These are phyloP conservation scores for Trypanosoma mega DNA, from an alignment of 208 protist genomes.

Conservation along the genomic window DNA sequence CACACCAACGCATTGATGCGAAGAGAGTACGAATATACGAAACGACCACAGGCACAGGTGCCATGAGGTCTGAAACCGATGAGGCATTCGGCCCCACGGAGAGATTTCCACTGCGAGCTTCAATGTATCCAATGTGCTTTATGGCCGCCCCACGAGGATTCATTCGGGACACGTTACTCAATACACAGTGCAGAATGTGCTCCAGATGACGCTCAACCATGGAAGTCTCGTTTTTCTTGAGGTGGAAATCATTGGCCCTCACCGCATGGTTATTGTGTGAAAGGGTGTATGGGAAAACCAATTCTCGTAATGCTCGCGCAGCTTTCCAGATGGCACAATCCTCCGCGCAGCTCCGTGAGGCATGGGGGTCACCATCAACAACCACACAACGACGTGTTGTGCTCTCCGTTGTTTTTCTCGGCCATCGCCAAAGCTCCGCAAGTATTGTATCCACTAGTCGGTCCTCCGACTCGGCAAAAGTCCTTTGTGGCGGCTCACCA, in stretches of 20 bases:
- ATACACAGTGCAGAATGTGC: slow-evolving; percentile 35
- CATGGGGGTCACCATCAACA: neutral
- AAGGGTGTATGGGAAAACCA: slow-evolving; percentile 25
- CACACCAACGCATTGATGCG: slow-evolving; percentile 27
- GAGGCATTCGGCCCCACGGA: slow-evolving; percentile 1
- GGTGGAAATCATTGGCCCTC: neutral
- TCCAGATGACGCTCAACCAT: slow-evolving; percentile 18
- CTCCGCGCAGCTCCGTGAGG: slow-evolving; percentile 1
- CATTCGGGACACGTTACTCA: slow-evolving; percentile 40
- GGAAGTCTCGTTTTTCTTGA: neutral
- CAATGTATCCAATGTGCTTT: slow-evolving; percentile 46
- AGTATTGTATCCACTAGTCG: neutral
- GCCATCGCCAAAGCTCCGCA: slow-evolving; percentile 9
- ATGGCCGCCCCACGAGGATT: slow-evolving; percentile 62
- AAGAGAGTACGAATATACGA: slow-evolving; percentile 52
- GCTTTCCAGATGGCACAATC: neutral
- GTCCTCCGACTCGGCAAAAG: slow-evolving; percentile 2
- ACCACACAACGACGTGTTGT: too few species aligned
- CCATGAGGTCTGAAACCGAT: slow-evolving; percentile 25
- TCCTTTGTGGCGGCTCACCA: slow-evolving; percentile 10
- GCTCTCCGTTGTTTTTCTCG: too few species aligned
- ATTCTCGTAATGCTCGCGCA: slow-evolving; percentile 5
- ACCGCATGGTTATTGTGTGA: neutral
- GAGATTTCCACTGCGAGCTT: slow-evolving; percentile 24
- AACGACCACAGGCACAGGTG: slow-evolving; percentile 40